Percentiles rank a stretch among this genome's conserved stretches.
phyloP scores from a whole-genome alignment of 805 yeast genomes.

The Ogataea allantospora region DNA sequence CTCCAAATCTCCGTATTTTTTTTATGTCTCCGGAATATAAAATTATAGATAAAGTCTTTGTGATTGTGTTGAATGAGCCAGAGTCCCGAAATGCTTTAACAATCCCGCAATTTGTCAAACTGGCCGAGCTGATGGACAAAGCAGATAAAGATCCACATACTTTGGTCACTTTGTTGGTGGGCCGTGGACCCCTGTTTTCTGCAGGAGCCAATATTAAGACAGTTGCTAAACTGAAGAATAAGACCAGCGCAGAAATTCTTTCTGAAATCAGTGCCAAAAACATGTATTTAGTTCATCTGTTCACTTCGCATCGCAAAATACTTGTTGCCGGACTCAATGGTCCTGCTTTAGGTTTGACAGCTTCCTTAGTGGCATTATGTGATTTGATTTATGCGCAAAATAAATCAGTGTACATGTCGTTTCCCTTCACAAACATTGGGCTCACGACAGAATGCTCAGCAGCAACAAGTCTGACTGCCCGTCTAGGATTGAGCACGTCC shows the following conservation, averaged over 20 bases:
- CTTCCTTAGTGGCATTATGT: constrained; percentile 71
- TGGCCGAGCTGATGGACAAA: constrained; percentile 56
- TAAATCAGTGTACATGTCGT: constrained; percentile 54
- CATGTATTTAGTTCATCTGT: constrained; percentile 61
- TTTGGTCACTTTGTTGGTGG: constrained; percentile 60
- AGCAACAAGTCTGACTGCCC: constrained; percentile 60
- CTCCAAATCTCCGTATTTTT: not conserved
- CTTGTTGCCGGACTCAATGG: constrained; percentile 76
- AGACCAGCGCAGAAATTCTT: constrained; percentile 23
- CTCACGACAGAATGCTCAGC: constrained; percentile 81
- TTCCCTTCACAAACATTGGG: constrained; percentile 82
- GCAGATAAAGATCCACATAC: constrained; percentile 66
- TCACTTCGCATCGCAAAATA: constrained; percentile 68
- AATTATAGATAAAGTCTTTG: constrained; percentile 28
- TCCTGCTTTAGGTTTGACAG: constrained; percentile 77
- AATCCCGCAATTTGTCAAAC: constrained; percentile 57
- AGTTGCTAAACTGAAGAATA: constrained; percentile 30
- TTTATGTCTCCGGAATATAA: constrained; percentile 7
- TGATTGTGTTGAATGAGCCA: constrained; percentile 68
- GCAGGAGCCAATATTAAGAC: constrained; percentile 76
- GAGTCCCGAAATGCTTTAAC: constrained; percentile 62
- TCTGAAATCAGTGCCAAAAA: constrained; percentile 55
- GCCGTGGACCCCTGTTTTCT: constrained; percentile 74
- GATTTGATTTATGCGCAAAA: constrained; percentile 73
- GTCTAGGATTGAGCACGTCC: constrained; percentile 72